Evolutionary conservation across 176 grass and related monocot genomes (phyloP).

Genomic region (Thalia dealbata): DNA sequence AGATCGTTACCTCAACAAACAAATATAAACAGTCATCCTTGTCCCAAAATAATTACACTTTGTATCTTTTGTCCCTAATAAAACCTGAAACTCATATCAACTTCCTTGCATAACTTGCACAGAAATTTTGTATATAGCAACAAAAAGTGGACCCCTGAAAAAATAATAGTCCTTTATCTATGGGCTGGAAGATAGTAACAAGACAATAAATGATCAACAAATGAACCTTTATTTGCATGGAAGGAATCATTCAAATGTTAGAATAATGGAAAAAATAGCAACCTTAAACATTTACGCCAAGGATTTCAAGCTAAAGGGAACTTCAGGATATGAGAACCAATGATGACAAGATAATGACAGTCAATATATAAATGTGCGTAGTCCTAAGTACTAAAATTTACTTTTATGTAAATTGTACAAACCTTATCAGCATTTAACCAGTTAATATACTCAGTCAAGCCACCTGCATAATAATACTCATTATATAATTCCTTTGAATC

Average conservation of each 20-base stretch:
- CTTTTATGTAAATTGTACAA: slow-evolving; percentile 8
- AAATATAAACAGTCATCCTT: not conserved
- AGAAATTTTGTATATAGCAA: too few relatives aligned
- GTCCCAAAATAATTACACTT: not conserved
- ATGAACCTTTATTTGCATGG: not conserved
- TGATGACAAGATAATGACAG: not conserved
- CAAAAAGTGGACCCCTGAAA: not conserved
- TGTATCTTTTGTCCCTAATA: not conserved
- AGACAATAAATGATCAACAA: too few relatives aligned
- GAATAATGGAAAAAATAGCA: not conserved
- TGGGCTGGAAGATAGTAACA: too few relatives aligned
- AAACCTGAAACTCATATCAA: not conserved
- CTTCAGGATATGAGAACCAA: not conserved
- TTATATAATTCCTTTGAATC: slow-evolving; percentile 50
- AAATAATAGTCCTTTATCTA: not conserved
- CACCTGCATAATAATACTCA: slow-evolving; percentile 87
- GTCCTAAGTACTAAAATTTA: not conserved
- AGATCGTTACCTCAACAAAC: too few relatives aligned
- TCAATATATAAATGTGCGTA: not conserved
- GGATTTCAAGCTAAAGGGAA: not conserved
- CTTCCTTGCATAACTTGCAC: not conserved
- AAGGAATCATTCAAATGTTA: not conserved
- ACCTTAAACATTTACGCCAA: not conserved
- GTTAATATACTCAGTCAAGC: slow-evolving; percentile 88
- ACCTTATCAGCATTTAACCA: slow-evolving; percentile 99